Evolutionary conservation across 768 basidiomycete species (phyloP), one percentile per base, ranked within the genome.

Genomic region (Podaxis rugospora): DNA sequence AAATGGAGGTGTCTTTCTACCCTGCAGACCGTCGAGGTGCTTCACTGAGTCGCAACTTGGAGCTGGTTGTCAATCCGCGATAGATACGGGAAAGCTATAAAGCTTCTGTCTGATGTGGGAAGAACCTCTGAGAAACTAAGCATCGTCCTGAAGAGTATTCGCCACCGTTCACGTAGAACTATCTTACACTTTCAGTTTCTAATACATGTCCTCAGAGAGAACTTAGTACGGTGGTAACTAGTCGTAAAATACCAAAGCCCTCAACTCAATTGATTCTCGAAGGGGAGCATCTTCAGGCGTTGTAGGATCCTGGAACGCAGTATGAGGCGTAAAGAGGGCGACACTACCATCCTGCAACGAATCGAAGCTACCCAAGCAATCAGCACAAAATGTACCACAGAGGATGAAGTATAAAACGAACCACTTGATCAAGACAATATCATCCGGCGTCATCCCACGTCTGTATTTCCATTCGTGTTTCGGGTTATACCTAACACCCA

Each of bases 211-310:
- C 1, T 18, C 18, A 44, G 4, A n/a, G 42, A 16, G 42, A 6
- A n/a, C 42, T 6, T 44, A 10, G 14, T 14, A 18, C 9, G 7
- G 7, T 13, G 18, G 36, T 18, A 37, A 14, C 42, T 59, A 77
- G 62, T 85, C 81, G 65, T 87, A 85, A 66, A 86, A 88, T n/a
- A 87, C 84, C 37, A 88, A 75, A 7, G 84, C 80, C 28, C 85
- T 71, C 23, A 88, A 64, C 70, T 88, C 86, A 52, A 87, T 86
- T 0, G 84, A 86, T 68, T 87, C 79, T 50, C 85, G 72, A 3
- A 73, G 68, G 4, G 80, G 81, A 0, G 82, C 74, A 49, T 74
- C 82, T 39, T 72, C 67, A 1, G 84, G 85, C 3, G 82, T 84
- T 0, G 73, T 72, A 1, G 81, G 79, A 61, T 88, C 85, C 32